Evolutionary conservation across 257 asterid species (phyloP).

Genomic region (Solanum medicagineum): DNA sequence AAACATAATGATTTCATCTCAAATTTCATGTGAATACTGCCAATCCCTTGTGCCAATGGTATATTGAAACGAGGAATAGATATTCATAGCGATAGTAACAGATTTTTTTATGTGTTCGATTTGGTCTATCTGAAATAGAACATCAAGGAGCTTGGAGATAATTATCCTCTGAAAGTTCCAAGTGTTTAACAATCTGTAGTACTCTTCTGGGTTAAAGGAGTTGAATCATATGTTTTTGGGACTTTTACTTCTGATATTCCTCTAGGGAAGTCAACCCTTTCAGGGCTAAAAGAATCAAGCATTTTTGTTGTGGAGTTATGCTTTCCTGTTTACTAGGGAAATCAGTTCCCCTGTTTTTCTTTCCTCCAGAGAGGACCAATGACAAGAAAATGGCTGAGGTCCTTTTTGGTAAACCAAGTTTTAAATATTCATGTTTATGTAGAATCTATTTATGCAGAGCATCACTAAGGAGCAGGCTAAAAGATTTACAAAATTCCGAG

Average conservation of each 20-base stretch:
- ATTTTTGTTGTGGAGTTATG: neutral
- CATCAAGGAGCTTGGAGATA: neutral
- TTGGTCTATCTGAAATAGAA: neutral
- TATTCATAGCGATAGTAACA: neutral
- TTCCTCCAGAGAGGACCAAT: neutral
- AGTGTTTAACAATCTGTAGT: neutral
- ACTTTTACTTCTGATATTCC: neutral
- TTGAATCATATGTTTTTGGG: neutral
- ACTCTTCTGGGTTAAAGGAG: neutral
- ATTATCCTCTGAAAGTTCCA: neutral
- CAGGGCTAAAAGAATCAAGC: neutral
- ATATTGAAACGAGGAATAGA: neutral
- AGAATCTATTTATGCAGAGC: slow-evolving; percentile 37
- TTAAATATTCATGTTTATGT: neutral
- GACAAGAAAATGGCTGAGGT: neutral
- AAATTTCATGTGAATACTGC: neutral
- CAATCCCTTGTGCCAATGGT: neutral
- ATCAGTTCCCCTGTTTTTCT: neutral
- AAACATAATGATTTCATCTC: neutral
- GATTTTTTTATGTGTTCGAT: neutral
- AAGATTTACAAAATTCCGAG: slow-evolving; percentile 89
- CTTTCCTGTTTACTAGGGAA: neutral
- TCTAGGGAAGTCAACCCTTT: neutral
- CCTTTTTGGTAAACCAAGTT: neutral
- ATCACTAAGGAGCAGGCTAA: slow-evolving; percentile 74